A percentile compares a stretch with the other conserved stretches of the same genome.
These are phyloP conservation scores for Ophiorrhiza pumila DNA, from an alignment of 257 asterid species.

Conservation along the genomic window DNA sequence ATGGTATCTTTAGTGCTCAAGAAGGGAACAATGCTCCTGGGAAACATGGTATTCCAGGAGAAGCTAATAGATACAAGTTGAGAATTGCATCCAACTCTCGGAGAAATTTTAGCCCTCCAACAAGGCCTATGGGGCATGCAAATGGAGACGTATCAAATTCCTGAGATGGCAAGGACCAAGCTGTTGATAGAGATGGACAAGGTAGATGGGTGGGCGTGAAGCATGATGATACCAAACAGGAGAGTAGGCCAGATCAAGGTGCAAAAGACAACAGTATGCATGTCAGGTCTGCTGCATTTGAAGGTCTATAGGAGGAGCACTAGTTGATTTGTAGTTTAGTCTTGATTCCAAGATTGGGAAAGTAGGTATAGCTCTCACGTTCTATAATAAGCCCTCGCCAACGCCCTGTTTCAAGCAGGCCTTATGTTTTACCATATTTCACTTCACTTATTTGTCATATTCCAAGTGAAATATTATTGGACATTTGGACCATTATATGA, in stretches of 20 bases:
- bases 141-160: constrained; percentile 26
- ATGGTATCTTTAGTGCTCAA: constrained; percentile 41
- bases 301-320: too few relatives aligned
- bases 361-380: too few relatives aligned
- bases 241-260: constrained; percentile 30
- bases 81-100: constrained; percentile 30
- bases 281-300: too few relatives aligned
- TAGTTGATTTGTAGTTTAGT: too few relatives aligned
- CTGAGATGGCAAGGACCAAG: constrained; percentile 31
- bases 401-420: too few relatives aligned
- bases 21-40: constrained; percentile 20
- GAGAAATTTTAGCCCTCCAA: constrained; percentile 24
- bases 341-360: too few relatives aligned
- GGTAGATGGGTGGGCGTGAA: constrained; percentile 31
- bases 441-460: too few relatives aligned
- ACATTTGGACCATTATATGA: too few relatives aligned
- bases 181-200: constrained; percentile 25
- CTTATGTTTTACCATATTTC: too few relatives aligned
- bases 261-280: constrained; percentile 28
- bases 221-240: constrained; percentile 25
- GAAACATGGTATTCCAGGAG: constrained; percentile 29
- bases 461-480: too few relatives aligned
- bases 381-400: too few relatives aligned
- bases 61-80: constrained; percentile 53
- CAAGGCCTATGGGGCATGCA: constrained; percentile 17